These are phyloP conservation scores for Afroboletus lepidellus DNA, from an alignment of 1,284 basidiomycete species.

Conservation along the genomic window DNA sequence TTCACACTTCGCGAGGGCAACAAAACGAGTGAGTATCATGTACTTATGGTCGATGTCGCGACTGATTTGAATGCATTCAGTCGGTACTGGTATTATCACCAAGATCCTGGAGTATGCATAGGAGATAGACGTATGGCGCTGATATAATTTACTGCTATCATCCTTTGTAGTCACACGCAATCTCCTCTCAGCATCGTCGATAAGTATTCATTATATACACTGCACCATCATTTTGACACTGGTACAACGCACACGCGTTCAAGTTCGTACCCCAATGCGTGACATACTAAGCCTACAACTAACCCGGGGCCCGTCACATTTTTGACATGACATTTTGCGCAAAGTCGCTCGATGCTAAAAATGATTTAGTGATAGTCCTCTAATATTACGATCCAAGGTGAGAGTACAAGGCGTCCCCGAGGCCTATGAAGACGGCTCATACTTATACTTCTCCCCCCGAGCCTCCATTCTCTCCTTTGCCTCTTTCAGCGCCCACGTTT, in stretches of 20 bases:
- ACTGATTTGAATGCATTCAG: conserved; percentile 38
- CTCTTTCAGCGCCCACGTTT: conserved; percentile 87
- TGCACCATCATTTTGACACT: too few relatives aligned
- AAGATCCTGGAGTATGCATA: conserved; percentile 62
- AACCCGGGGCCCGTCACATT: too few relatives aligned
- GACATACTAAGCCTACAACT: too few relatives aligned
- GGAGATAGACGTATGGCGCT: conserved; percentile 6
- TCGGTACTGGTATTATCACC: conserved; percentile 90
- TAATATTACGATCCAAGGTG: conserved; percentile 6
- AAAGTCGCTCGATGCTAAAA: background rate
- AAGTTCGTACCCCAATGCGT: too few relatives aligned
- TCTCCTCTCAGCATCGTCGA: conserved; percentile 21
- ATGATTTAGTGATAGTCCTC: background rate
- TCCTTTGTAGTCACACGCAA: conserved; percentile 26
- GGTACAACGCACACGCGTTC: too few relatives aligned
- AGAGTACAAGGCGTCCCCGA: conserved; percentile 2
- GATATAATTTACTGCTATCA: conserved; percentile 25
- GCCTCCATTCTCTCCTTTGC: conserved; percentile 88
- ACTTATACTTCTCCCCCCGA: conserved; percentile 81
- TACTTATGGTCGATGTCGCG: background rate
- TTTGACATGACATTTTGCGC: too few relatives aligned
- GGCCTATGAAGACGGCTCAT: conserved; percentile 49
- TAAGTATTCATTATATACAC: conserved; percentile 5
- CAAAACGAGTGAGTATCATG: conserved; percentile 71
- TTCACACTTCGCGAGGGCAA: conserved; percentile 98